Evolutionary conservation across 305 asterid species (phyloP).

Genomic region (Ilex paraguariensis): DNA sequence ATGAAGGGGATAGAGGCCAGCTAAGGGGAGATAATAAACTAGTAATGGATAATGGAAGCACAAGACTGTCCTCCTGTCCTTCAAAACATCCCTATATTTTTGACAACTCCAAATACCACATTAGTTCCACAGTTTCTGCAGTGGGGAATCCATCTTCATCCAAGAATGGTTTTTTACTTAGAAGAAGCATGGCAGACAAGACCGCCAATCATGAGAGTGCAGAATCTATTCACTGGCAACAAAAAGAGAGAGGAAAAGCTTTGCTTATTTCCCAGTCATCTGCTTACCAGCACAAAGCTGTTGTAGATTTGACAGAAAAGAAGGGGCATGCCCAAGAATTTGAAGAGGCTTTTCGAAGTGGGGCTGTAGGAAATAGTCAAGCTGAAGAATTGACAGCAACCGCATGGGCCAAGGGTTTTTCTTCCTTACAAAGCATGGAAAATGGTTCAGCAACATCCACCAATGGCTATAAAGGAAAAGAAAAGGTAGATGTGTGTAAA

Average conservation of each 20-base stretch:
- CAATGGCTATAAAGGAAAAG: constrained; percentile 26
- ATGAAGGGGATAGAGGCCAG: constrained; percentile 29
- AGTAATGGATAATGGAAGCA: constrained; percentile 32
- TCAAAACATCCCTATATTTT: constrained; percentile 21
- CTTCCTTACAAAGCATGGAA: constrained; percentile 18
- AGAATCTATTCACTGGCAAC: constrained; percentile 26
- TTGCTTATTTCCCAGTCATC: constrained; percentile 16
- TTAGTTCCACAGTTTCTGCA: constrained; percentile 16
- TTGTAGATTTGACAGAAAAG: constrained; percentile 25
- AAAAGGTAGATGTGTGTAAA: constrained; percentile 10
- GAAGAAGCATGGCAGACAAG: constrained; percentile 29
- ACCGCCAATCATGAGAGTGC: constrained; percentile 20
- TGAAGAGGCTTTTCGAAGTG: constrained; percentile 20
- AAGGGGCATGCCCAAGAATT: constrained; percentile 16
- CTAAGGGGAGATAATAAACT: constrained; percentile 11
- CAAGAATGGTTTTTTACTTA: constrained; percentile 21
- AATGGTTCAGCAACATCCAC: constrained; percentile 15
- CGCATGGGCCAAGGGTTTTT: constrained; percentile 25
- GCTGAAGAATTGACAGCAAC: constrained; percentile 16
- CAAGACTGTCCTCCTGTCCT: constrained; percentile 21
- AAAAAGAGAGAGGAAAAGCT: constrained; percentile 19
- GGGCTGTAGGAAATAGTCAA: constrained; percentile 16
- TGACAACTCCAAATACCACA: constrained; percentile 18
- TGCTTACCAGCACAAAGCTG: constrained; percentile 15
- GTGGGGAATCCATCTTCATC: constrained; percentile 25